Percentiles rank a stretch among this genome's conserved stretches.
phyloP scores from a whole-genome alignment of 768 basidiomycete species.

The Hebeloma cylindrosporum region DNA sequence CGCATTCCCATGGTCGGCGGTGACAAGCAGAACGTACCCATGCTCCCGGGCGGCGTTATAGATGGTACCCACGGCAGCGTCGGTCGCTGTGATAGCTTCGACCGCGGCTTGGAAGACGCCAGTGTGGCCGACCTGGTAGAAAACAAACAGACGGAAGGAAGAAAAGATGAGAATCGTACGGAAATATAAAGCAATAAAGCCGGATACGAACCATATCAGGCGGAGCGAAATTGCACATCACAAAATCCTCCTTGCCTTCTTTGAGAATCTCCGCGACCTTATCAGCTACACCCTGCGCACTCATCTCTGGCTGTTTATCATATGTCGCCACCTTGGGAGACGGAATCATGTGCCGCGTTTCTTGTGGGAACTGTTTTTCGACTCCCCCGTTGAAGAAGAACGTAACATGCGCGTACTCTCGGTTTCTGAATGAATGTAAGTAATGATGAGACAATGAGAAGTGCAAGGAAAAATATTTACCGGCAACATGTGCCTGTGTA shows the following conservation, averaged over 20 bases:
- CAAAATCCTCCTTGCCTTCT: conserved; percentile 71
- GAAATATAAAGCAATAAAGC: background rate
- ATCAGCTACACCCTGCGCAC: conserved; percentile 82
- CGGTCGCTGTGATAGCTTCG: conserved; percentile 83
- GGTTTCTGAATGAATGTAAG: conserved; percentile 56
- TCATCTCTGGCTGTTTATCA: conserved; percentile 90
- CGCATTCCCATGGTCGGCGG: conserved; percentile 94
- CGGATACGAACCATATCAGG: conserved; percentile 91
- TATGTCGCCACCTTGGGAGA: conserved; percentile 96
- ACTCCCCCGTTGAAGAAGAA: conserved; percentile 99
- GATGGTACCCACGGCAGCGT: conserved; percentile 84
- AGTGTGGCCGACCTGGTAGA: conserved; percentile 81
- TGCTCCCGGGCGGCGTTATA: conserved; percentile 83
- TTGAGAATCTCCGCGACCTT: conserved; percentile 88
- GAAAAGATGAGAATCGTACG: background rate
- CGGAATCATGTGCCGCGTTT: conserved; percentile 85
- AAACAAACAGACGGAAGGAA: background rate
- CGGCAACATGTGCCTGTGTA: conserved; percentile 88
- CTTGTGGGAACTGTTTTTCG: conserved; percentile 84
- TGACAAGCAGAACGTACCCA: conserved; percentile 85
- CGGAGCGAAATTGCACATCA: conserved; percentile 98
- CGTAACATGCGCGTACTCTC: conserved; percentile 96
- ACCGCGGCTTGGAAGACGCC: conserved; percentile 91
- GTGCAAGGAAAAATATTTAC: conserved; percentile 34
- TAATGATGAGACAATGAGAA: background rate